Evolutionary conservation across 352 stramenopile species (phyloP), one percentile per base, ranked within the genome.

Genomic region (Phytophthora hybrid): DNA sequence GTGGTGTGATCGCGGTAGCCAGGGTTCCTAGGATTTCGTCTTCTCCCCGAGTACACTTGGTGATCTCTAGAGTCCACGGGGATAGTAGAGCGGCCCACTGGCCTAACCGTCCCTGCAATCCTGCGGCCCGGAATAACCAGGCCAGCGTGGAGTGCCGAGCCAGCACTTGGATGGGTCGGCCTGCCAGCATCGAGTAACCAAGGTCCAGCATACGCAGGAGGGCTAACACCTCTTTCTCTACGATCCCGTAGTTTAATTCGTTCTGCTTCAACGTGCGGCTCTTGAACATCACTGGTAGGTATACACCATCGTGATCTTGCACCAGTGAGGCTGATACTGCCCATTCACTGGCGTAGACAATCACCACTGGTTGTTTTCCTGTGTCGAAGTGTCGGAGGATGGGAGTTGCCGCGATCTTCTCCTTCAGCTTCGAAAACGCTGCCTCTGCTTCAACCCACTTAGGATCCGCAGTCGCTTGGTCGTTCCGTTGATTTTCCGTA

Each of bases 1-100:
- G 19, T n/a, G 53, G 37, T 0, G 53, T 59, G 9, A 75, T 57
- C 23, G 47, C 51, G 0, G 37, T 26, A 5, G 37, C 37, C 2
- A 44, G 37, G 10, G 63, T 10, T 10, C 71, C 59, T 2, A 67
- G 54, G 2, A 77, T 37, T 9, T 73, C 55, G 10, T 69, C 64
- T 4, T 72, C 64, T 11, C 66, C 64, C 39, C 64, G n/a, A n/a
- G 5, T 53, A 9, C 18, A 18, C 59, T 64, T 68, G n/a, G 46
- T 14, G n/a, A 64, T 47, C 4, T 47, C 59, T 1, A 65, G 10
- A 0, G 21, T 47, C 39, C 39, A 56, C 0, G 39, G 34, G 34
- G 63, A 61, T 6, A 61, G 32, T 1, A 61, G 5, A 1, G 55
- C 19, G 7, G 29, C 55, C 55, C 63, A 71, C 5, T 72, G 65